A percentile compares a stretch with the other conserved stretches of the same genome.
These are phyloP conservation scores for Ceratobasidium sp. DNA, from an alignment of 1,284 basidiomycete species.

Conservation along the genomic window DNA sequence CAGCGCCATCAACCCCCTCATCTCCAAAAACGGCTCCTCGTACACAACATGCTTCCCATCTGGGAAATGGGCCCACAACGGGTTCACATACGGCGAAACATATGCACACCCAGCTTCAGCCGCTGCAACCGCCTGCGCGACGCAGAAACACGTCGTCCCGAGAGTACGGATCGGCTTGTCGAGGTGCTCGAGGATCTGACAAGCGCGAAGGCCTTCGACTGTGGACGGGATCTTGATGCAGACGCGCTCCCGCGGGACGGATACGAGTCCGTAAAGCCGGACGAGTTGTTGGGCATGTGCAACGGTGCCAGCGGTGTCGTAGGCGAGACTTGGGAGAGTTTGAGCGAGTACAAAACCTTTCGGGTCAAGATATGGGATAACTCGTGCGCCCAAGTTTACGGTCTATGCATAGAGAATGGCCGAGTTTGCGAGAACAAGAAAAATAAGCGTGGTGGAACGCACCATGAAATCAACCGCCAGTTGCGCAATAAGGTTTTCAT, in stretches of 20 bases:
- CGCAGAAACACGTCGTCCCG: constrained; percentile 53
- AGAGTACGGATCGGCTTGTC: constrained; percentile 52
- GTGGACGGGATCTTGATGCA: constrained; percentile 57
- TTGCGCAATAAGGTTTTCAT: constrained; percentile 46
- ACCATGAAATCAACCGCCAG: constrained; percentile 52
- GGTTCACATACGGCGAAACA: constrained; percentile 55
- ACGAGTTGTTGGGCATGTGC: constrained; percentile 51
- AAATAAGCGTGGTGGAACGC: not conserved
- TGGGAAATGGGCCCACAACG: constrained; percentile 54
- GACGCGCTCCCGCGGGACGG: constrained; percentile 50
- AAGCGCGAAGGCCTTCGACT: constrained; percentile 53
- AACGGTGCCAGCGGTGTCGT: constrained; percentile 49
- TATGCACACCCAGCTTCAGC: constrained; percentile 53
- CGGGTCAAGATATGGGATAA: constrained; percentile 49
- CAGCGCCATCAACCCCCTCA: constrained; percentile 51
- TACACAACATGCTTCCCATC: constrained; percentile 47
- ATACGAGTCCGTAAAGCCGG: constrained; percentile 47
- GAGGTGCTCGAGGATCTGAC: constrained; percentile 50
- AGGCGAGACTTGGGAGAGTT: constrained; percentile 50
- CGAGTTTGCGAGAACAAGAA: not conserved
- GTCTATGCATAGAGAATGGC: constrained; percentile 46
- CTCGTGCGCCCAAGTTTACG: constrained; percentile 50
- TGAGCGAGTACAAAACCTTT: constrained; percentile 52
- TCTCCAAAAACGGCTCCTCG: constrained; percentile 49
- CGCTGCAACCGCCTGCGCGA: constrained; percentile 54